A percentile compares a stretch with the other conserved stretches of the same genome.
These are phyloP conservation scores for Aspergillaceae sp. DNA, from an alignment of 2,329 filamentous ascomycete species.

Conservation along the genomic window DNA sequence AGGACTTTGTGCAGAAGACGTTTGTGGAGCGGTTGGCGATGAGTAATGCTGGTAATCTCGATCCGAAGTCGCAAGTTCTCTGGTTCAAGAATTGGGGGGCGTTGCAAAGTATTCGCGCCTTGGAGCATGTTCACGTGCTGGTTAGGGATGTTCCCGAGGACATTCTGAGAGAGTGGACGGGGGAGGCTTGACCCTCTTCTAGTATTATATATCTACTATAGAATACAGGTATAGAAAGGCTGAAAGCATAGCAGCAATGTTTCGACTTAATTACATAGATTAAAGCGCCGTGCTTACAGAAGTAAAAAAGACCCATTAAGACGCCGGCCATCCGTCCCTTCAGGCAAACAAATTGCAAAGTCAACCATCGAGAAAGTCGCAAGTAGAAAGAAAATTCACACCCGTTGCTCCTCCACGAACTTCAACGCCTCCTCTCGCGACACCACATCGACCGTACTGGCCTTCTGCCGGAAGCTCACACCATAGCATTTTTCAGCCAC, in stretches of 20 bases:
- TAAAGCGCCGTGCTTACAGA: not conserved
- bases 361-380: too few relatives aligned
- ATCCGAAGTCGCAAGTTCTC: slow-evolving; percentile 41
- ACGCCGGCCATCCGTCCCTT: slow-evolving; percentile 10
- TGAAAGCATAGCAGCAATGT: too few relatives aligned
- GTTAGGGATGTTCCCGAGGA: slow-evolving; percentile 41
- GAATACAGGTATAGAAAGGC: too few relatives aligned
- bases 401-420: slow-evolving; percentile 79
- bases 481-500: slow-evolving; percentile 98
- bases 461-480: slow-evolving; percentile 85
- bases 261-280: too few relatives aligned
- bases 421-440: slow-evolving; percentile 77
- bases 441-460: slow-evolving; percentile 86
- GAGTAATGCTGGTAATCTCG: not conserved
- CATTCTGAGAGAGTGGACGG: slow-evolving; percentile 39
- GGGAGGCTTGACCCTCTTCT: slow-evolving; percentile 8
- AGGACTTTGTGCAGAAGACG: slow-evolving; percentile 41
- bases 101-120: slow-evolving; percentile 51
- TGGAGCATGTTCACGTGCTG: slow-evolving; percentile 52
- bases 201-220: too few relatives aligned
- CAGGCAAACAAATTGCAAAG: slow-evolving; percentile 2
- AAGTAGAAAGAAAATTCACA: slow-evolving; percentile 1
- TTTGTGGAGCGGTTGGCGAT: slow-evolving; percentile 40
- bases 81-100: slow-evolving; percentile 60
- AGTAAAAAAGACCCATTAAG: slow-evolving; percentile 4